phyloP scores from a whole-genome alignment of 768 basidiomycete species.

The Tulasnella calospora region DNA sequence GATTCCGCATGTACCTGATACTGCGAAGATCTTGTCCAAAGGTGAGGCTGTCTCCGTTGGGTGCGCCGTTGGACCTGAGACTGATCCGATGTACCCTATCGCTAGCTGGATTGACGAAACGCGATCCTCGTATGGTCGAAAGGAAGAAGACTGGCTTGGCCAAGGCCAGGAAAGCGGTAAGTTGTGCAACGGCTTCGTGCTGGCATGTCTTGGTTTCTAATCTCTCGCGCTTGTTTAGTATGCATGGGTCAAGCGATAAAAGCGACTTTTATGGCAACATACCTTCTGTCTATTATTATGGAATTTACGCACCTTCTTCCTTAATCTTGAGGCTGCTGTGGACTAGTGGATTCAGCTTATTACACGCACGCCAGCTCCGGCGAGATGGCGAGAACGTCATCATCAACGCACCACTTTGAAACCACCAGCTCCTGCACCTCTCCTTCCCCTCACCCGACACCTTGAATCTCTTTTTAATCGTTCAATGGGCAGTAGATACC shows the following conservation, averaged over 20 bases:
- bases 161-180: conserved; percentile 87
- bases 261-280: neutral
- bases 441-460: neutral
- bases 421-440: no score
- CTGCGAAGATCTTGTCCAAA: conserved; percentile 61
- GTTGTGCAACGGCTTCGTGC: conserved; percentile 36
- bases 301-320: neutral
- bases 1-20: conserved; percentile 61
- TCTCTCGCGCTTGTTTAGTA: conserved; percentile 48
- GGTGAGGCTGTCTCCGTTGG: conserved; percentile 43
- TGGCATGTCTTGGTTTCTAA: conserved; percentile 20
- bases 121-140: conserved; percentile 97
- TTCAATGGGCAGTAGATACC: neutral
- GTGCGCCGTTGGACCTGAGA: neutral
- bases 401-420: no score
- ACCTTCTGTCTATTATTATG: neutral
- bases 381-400: neutral
- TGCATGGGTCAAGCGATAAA: conserved; percentile 93
- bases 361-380: neutral
- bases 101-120: conserved; percentile 74
- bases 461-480: neutral
- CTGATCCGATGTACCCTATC: conserved; percentile 16
- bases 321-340: neutral
- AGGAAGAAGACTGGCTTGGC: conserved; percentile 92
- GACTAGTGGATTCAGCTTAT: neutral